A percentile compares a stretch with the other conserved stretches of the same genome.
Conservation (phyloP, 768 basidiomycete genomes). For the Amanita inopinata region DNA sequence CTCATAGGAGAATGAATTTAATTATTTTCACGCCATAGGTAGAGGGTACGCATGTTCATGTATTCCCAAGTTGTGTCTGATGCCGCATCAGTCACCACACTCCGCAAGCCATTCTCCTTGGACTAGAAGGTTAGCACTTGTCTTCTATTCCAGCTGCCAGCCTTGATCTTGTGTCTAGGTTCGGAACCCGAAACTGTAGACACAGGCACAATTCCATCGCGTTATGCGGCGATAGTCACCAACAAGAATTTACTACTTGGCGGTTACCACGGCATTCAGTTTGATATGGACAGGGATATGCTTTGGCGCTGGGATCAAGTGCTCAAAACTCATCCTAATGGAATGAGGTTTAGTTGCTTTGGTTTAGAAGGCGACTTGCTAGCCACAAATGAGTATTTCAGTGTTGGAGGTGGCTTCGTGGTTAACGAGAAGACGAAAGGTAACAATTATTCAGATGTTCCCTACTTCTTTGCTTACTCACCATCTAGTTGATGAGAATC, state of each 20-base stretch:
- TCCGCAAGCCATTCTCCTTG: slow-evolving; percentile 77
- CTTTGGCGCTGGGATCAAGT: slow-evolving; percentile 86
- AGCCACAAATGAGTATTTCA: slow-evolving; percentile 93
- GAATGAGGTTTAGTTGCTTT: too few relatives aligned
- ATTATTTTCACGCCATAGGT: slow-evolving; percentile 29
- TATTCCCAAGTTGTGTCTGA: slow-evolving; percentile 2
- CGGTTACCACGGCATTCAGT: slow-evolving; percentile 68
- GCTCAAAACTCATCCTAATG: slow-evolving; percentile 79
- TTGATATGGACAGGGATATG: slow-evolving; percentile 89
- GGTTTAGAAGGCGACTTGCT: slow-evolving; percentile 73
- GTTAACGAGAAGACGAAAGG: slow-evolving; percentile 93
- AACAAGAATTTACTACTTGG: slow-evolving; percentile 61
- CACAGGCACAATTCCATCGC: slow-evolving; percentile 69
- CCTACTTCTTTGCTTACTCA: background rate
- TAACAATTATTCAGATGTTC: slow-evolving; percentile 16
- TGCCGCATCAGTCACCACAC: slow-evolving; percentile 59
- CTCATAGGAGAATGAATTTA: slow-evolving; percentile 5
- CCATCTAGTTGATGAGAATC: slow-evolving; percentile 72
- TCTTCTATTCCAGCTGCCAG: background rate
- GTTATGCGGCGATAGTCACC: slow-evolving; percentile 59
- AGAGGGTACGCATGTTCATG: slow-evolving; percentile 50
- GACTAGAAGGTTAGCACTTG: slow-evolving; percentile 48
- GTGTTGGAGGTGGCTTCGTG: slow-evolving; percentile 90
- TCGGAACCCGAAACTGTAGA: slow-evolving; percentile 94
- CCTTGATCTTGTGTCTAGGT: slow-evolving; percentile 24